Conservation (phyloP, 768 basidiomycete genomes). For the Daedaleopsis nitida region DNA sequence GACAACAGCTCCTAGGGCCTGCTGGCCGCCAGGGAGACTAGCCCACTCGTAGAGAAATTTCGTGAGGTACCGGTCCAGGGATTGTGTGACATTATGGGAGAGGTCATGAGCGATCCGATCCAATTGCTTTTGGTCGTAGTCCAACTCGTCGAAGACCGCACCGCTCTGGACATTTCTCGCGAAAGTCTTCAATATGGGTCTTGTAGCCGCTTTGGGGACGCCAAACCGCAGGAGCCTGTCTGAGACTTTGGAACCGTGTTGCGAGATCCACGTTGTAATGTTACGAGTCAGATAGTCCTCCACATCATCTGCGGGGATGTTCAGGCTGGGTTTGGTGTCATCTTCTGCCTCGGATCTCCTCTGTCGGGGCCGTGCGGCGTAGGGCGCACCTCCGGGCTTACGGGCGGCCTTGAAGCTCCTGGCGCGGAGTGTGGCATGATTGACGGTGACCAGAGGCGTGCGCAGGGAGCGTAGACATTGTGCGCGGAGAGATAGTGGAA, state of each 20-base stretch:
- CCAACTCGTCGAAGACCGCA: constrained; percentile 18
- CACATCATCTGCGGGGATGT: constrained; percentile 10
- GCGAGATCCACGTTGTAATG: constrained; percentile 42
- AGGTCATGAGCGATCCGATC: constrained; percentile 44
- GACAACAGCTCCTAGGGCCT: constrained; percentile 30
- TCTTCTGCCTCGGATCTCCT: neutral
- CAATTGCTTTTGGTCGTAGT: constrained; percentile 41
- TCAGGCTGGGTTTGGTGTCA: neutral
- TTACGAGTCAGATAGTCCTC: constrained; percentile 38
- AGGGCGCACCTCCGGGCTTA: neutral
- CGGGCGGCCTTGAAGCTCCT: neutral
- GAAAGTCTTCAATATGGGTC: constrained; percentile 46
- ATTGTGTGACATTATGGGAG: constrained; percentile 17
- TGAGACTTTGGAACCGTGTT: constrained; percentile 23
- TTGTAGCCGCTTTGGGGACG: constrained; percentile 41
- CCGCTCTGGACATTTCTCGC: constrained; percentile 36
- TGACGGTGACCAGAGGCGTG: neutral
- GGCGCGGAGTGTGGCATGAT: neutral
- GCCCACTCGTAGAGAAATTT: constrained; percentile 62
- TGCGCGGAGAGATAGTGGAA: neutral
- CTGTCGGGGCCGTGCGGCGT: neutral
- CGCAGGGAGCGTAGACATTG: neutral
- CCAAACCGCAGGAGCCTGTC: constrained; percentile 52
- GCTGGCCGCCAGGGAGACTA: constrained; percentile 33
- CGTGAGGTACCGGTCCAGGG: constrained; percentile 51